phyloP scores from a whole-genome alignment of 2,329 filamentous ascomycete genomes.

The Pyricularia sp. region DNA sequence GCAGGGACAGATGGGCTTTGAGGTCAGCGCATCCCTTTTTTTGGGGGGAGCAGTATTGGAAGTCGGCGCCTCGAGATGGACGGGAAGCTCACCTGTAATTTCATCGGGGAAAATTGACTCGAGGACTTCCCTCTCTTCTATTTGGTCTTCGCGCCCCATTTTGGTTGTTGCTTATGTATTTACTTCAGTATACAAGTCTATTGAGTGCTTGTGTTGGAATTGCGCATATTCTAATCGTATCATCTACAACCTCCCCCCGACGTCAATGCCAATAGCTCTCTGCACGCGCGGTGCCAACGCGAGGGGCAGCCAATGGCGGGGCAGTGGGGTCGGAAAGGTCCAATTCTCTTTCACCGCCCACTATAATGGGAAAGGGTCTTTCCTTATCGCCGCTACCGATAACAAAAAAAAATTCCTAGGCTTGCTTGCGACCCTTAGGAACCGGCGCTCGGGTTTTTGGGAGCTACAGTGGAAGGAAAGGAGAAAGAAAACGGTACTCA shows the following conservation, averaged over 20 bases:
- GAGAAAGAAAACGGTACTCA: slow-evolving; percentile 2
- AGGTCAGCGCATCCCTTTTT: not conserved
- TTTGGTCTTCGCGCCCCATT: slow-evolving; percentile 74
- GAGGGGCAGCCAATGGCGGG: not conserved
- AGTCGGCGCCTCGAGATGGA: not conserved
- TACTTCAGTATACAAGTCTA: not conserved
- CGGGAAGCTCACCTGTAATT: slow-evolving; percentile 57
- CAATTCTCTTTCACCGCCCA: slow-evolving; percentile 5
- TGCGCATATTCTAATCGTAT: not conserved
- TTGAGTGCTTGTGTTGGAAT: not conserved
- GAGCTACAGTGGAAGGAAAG: not conserved
- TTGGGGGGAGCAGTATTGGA: not conserved
- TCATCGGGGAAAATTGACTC: slow-evolving; percentile 98
- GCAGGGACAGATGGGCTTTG: not conserved
- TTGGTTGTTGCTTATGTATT: slow-evolving; percentile 9
- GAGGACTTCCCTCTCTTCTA: slow-evolving; percentile 93
- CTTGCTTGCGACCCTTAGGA: not conserved
- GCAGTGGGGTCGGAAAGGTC: not conserved
- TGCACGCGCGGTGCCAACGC: not conserved
- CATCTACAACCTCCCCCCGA: not conserved
- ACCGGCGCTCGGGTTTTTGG: not conserved
- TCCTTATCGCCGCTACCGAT: not conserved
- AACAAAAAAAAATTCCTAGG: not conserved
- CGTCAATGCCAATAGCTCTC: not conserved
- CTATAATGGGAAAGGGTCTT: not conserved